These are phyloP conservation scores for Gonapodya sp. DNA, from an alignment of 192 early-diverging fungal species.

Conservation along the genomic window DNA sequence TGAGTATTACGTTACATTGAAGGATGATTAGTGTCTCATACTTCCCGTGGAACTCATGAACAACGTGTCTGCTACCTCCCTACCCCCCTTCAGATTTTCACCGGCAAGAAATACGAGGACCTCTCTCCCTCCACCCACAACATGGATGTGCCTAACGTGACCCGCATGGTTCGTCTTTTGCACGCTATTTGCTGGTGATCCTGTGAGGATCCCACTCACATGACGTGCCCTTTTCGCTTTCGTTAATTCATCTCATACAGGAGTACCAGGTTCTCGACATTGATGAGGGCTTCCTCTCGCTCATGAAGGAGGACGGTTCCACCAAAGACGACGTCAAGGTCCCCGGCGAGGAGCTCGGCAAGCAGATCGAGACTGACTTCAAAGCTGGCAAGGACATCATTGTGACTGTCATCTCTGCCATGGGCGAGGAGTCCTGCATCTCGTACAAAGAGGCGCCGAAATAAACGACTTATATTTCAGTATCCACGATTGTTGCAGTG, in stretches of 20 bases:
- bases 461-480: neutral
- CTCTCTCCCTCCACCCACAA: slow-evolving; percentile 99
- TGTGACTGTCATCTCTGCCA: slow-evolving; percentile 75
- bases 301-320: slow-evolving; percentile 65
- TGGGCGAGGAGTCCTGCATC: slow-evolving; percentile 88
- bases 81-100: slow-evolving; percentile 65
- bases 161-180: slow-evolving; percentile 37
- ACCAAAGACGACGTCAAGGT: slow-evolving; percentile 97
- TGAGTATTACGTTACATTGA: slow-evolving; percentile 16
- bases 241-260: neutral
- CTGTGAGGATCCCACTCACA: neutral
- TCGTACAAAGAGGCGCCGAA: slow-evolving; percentile 33
- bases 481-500: too few relatives aligned
- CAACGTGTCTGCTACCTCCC: neutral
- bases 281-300: slow-evolving; percentile 81
- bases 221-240: neutral
- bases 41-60: too few relatives aligned
- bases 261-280: slow-evolving; percentile 82
- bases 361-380: slow-evolving; percentile 62
- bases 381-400: slow-evolving; percentile 70
- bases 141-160: slow-evolving; percentile 97
- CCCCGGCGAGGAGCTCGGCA: slow-evolving; percentile 73
- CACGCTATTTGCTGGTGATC: too few relatives aligned
- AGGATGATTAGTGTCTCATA: slow-evolving; percentile 14
- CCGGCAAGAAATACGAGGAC: slow-evolving; percentile 96